Evolutionary conservation across 148 eudicot genomes (phyloP).

Genomic region (Arbutus unedo): DNA sequence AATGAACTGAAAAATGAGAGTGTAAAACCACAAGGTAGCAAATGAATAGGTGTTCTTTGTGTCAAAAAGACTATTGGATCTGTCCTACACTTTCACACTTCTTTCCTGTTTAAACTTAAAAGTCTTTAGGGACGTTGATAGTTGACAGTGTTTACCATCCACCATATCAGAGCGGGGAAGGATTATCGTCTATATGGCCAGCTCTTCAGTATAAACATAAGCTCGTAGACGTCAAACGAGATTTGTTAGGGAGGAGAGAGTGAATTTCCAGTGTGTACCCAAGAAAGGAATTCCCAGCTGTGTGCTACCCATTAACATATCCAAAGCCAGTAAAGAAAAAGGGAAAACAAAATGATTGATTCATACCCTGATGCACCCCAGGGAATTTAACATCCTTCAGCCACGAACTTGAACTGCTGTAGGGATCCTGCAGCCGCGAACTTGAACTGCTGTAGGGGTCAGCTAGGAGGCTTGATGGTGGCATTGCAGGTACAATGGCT

Average conservation of each 20-base stretch:
- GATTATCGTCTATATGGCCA: background rate
- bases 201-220: background rate
- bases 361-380: slow-evolving; percentile 21
- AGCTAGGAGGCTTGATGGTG: slow-evolving; percentile 7
- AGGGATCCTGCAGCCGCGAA: too few relatives aligned
- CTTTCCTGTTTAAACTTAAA: background rate
- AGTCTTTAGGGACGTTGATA: background rate
- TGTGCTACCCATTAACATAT: background rate
- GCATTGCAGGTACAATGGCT: slow-evolving; percentile 25
- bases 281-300: background rate
- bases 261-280: background rate
- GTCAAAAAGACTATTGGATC: background rate
- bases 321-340: background rate
- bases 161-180: background rate
- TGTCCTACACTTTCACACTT: background rate
- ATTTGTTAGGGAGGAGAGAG: background rate
- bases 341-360: background rate
- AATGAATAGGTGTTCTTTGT: background rate
- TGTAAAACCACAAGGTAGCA: background rate
- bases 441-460: background rate
- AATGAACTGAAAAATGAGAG: background rate
- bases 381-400: slow-evolving; percentile 19
- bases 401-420: background rate
- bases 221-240: background rate
- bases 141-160: background rate